phyloP scores from a whole-genome alignment of 805 yeast species.

The Metschnikowia anglica region DNA sequence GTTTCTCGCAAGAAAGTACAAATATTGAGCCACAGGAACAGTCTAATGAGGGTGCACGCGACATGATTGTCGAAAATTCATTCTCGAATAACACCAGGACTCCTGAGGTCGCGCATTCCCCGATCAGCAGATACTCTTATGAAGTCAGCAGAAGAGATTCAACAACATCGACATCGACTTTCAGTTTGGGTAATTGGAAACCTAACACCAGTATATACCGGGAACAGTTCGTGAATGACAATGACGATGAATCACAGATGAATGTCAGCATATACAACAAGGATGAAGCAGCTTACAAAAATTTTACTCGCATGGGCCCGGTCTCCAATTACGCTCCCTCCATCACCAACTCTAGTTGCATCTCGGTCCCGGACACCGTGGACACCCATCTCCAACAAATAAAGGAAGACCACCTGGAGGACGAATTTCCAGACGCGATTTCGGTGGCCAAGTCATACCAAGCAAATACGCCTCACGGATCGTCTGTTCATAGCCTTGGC shows the following conservation, averaged over 20 bases:
- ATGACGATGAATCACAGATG: slow-evolving; percentile 37
- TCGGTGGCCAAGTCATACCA: slow-evolving; percentile 13
- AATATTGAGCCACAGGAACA: background rate
- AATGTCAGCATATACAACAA: slow-evolving; percentile 19
- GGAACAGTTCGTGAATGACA: slow-evolving; percentile 48
- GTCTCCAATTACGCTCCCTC: slow-evolving; percentile 20
- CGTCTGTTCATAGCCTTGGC: slow-evolving; percentile 9
- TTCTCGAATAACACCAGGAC: too few relatives aligned
- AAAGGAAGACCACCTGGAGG: slow-evolving; percentile 29
- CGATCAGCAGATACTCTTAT: slow-evolving; percentile 3
- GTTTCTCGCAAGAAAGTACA: background rate
- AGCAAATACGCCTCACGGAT: background rate
- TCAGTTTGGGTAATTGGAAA: slow-evolving; percentile 56
- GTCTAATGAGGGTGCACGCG: background rate
- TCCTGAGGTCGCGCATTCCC: slow-evolving; percentile 1
- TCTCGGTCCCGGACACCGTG: slow-evolving; percentile 43
- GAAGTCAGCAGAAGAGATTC: slow-evolving; percentile 33
- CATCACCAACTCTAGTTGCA: slow-evolving; percentile 15
- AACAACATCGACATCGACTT: slow-evolving; percentile 29
- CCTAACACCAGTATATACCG: slow-evolving; percentile 54
- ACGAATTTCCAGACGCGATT: slow-evolving; percentile 14
- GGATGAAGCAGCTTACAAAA: slow-evolving; percentile 29
- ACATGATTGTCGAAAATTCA: too few relatives aligned
- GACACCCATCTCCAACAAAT: slow-evolving; percentile 38
- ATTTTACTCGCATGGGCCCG: slow-evolving; percentile 32